Base-by-base conservation (phyloP, 164 flowering plant genomes). In the Aristolochia contorta region DNA sequence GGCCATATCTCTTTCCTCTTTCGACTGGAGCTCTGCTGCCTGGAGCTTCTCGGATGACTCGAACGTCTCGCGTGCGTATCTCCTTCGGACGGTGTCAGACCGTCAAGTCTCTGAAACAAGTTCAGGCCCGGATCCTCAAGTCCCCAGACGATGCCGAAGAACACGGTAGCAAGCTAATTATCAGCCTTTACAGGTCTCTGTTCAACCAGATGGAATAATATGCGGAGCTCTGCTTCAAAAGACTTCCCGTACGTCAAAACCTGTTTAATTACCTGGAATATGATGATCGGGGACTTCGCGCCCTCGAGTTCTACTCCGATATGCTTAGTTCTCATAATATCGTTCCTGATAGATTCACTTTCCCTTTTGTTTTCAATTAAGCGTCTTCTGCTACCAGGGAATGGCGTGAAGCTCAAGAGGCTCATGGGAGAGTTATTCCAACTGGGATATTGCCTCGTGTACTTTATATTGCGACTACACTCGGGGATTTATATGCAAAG, bases 281-380 rank as follows among this genome's bases (percentile, higher is more conserved):
- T 56, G 59, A 63, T 63, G 51, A 56, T 63, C 54, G 55, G 66
- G 22, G 66, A 60, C 53, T 63, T 63, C 43, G 16, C 66, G 41
- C 66, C 45, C 58, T 63, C 1, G 46, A 47, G n/a, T 55, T 63
- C 25, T 63, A 63, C 54, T 63, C 66, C 6, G 59, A 54, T 18
- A 55, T 63, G 59, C 66, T 63, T 43, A 12, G 25, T n/a, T 55
- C 54, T 10, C n/a, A 63, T 7, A n/a, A n/a, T n/a, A 24, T 33
- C 53, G 24, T 24, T n/a, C 66, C 66, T 10, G 66, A 63, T 58
- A 56, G 56, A 30, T 63, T 63, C 66, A 63, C 66, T 16, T 63
- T 55, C 47, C 66, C 66, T 7, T 63, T 63, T 19, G 60, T 63
- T 27, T 59, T 63, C 54, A 63, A 63, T n/a, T n/a, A n/a, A 45